Base-by-base conservation (phyloP, 495 filamentous ascomycete species). In the Penicillium angulare region DNA sequence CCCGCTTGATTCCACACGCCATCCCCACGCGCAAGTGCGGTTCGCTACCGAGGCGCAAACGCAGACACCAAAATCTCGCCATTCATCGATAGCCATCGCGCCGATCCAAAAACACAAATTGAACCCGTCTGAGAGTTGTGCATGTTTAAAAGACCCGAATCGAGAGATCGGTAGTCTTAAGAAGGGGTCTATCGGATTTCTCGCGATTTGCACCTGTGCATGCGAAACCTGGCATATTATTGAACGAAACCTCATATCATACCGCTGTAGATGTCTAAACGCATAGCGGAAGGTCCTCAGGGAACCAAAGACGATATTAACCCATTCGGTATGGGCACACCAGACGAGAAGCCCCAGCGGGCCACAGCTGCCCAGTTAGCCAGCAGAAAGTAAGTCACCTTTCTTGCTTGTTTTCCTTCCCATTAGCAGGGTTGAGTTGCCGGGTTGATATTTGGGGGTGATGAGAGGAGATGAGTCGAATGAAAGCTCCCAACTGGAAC, bases 321-420 rank as follows among this genome's bases (percentile, higher is more conserved):
- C 33, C 36, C 52, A 13, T 70, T 74, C 51, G 64, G 63, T 13
- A 74, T 74, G 72, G 69, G 67, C 35, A 74, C 73, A 51, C 73
- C 73, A 24, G 70, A 74, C 21, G 73, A 77, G 0, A 74, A 71
- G 66, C 72, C 73, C 27, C 66, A 72, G 40, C 72, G 68, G 60
- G 77, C 77, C 26, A 79, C 74, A 17, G 76, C 78, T 18, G 74
- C 77, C 23, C 77, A 79, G 62, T 29, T 81, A 68, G 77, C 78
- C 29, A 69, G 47, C 40, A 69, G 78, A 69, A 79, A 66, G 78
- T 81, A 63, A 76, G 78, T 78, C 2, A 31, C 8, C 2, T 2
- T 31, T 31, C 2, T 31, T 31, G n/a, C n/a, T n/a, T n/a, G n/a
- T n/a, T n/a, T n/a, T n/a, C n/a, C n/a, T n/a, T n/a, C n/a, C n/a